phyloP scores from a whole-genome alignment of 768 basidiomycete species.

The Phylloporus rhodoxanthus region DNA sequence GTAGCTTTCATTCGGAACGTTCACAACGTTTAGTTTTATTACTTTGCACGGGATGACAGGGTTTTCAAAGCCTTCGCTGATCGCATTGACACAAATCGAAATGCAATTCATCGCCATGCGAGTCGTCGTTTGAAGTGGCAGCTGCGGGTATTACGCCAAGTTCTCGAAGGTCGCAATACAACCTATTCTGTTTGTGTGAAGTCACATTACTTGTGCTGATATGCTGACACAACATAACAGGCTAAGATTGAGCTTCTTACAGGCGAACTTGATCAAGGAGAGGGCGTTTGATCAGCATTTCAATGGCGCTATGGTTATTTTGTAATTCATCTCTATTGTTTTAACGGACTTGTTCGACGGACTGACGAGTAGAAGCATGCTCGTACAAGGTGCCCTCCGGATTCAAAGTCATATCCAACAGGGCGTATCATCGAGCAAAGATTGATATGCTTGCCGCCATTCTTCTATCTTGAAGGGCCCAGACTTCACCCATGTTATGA shows the following conservation, averaged over 20 bases:
- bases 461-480: background rate
- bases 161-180: slow-evolving; percentile 59
- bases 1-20: background rate
- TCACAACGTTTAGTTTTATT: slow-evolving; percentile 50
- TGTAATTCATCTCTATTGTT: background rate
- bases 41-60: slow-evolving; percentile 90
- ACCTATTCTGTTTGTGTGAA: slow-evolving; percentile 54
- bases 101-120: slow-evolving; percentile 42
- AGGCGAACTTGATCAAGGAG: slow-evolving; percentile 59
- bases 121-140: slow-evolving; percentile 66
- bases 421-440: slow-evolving; percentile 79
- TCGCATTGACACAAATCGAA: slow-evolving; percentile 35
- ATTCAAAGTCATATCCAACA: slow-evolving; percentile 50
- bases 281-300: slow-evolving; percentile 37
- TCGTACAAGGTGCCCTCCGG: slow-evolving; percentile 75
- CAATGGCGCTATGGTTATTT: background rate
- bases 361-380: slow-evolving; percentile 32
- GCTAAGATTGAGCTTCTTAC: slow-evolving; percentile 59
- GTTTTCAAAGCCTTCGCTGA: slow-evolving; percentile 65
- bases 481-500: background rate
- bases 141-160: slow-evolving; percentile 53
- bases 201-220: background rate
- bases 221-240: slow-evolving; percentile 27
- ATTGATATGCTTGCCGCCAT: slow-evolving; percentile 25
- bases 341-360: background rate